Evolutionary conservation across 208 protist genomes (phyloP).

Genomic region (Vickermania ingenoplastis): DNA sequence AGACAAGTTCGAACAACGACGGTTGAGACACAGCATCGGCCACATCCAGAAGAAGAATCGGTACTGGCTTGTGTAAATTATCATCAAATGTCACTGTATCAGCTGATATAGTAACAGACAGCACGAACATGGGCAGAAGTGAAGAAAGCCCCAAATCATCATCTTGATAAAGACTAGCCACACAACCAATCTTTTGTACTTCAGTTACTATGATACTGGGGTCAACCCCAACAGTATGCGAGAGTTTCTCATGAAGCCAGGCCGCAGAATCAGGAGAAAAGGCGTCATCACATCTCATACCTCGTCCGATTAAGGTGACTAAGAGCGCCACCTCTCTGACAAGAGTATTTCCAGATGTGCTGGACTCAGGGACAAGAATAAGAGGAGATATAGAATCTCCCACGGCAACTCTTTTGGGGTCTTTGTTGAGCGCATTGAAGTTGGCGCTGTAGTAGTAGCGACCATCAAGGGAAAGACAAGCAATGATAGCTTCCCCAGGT

Average conservation of each 20-base stretch:
- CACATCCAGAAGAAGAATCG: not conserved
- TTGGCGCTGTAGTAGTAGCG: slow-evolving; percentile 59
- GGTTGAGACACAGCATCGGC: not conserved
- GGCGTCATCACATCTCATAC: not conserved
- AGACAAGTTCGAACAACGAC: not conserved
- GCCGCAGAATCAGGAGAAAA: not conserved
- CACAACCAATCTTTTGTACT: not conserved
- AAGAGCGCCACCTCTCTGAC: not conserved
- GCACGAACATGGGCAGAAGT: not conserved
- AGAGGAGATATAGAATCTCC: not conserved
- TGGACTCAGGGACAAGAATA: not conserved
- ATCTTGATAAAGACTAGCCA: not conserved
- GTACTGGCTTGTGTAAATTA: not conserved
- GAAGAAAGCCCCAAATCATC: not conserved
- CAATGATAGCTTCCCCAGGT: slow-evolving; percentile 30
- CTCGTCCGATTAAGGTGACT: not conserved
- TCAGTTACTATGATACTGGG: not conserved
- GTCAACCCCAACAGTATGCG: not conserved
- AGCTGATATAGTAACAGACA: not conserved
- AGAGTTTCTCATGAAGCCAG: not conserved
- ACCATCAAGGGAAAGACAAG: slow-evolving; percentile 52
- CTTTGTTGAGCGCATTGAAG: not conserved
- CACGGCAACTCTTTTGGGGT: not conserved
- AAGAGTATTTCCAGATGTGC: slow-evolving; percentile 1
- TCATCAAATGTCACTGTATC: not conserved